Conservation (phyloP, 2,329 filamentous ascomycete species). For the Septoria petroselini region DNA sequence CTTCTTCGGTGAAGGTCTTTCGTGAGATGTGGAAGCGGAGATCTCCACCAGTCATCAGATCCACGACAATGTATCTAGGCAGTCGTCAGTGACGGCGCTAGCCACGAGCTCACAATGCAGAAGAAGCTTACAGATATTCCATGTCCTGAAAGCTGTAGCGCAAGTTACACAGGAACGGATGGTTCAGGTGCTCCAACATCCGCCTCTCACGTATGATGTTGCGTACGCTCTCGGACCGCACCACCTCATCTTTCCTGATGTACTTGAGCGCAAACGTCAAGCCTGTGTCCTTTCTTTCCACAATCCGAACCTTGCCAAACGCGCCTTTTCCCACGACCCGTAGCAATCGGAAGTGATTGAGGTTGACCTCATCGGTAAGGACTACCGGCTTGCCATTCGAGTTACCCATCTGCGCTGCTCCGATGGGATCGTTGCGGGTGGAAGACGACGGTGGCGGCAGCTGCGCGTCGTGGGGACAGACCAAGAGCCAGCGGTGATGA, state of each 20-base stretch:
- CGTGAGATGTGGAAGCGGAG: slow-evolving; percentile 95
- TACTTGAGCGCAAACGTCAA: slow-evolving; percentile 96
- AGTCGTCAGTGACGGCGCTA: slow-evolving; percentile 30
- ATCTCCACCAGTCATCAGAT: slow-evolving; percentile 97
- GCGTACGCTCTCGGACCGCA: slow-evolving; percentile 93
- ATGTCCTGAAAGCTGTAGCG: slow-evolving; percentile 99
- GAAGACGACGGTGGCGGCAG: not conserved
- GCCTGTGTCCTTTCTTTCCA: slow-evolving; percentile 93
- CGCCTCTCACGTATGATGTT: slow-evolving; percentile 97
- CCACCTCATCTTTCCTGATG: slow-evolving; percentile 98
- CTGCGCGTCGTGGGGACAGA: not conserved
- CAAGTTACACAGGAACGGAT: slow-evolving; percentile 96
- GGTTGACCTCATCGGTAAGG: slow-evolving; percentile 91
- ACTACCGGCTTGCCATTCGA: slow-evolving; percentile 90
- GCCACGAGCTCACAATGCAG: slow-evolving; percentile 7
- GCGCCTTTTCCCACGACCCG: slow-evolving; percentile 96
- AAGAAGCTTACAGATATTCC: slow-evolving; percentile 81
- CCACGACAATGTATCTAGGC: slow-evolving; percentile 80
- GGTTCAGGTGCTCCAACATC: slow-evolving; percentile 97
- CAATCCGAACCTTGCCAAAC: slow-evolving; percentile 97
- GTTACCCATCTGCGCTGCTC: slow-evolving; percentile 70
- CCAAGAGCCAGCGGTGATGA: not conserved
- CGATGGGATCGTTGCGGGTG: not conserved
- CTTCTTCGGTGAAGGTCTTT: slow-evolving; percentile 97
- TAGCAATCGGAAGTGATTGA: slow-evolving; percentile 93